Conservation (phyloP, 2,329 filamentous ascomycete species). For the Xylaria sp. region DNA sequence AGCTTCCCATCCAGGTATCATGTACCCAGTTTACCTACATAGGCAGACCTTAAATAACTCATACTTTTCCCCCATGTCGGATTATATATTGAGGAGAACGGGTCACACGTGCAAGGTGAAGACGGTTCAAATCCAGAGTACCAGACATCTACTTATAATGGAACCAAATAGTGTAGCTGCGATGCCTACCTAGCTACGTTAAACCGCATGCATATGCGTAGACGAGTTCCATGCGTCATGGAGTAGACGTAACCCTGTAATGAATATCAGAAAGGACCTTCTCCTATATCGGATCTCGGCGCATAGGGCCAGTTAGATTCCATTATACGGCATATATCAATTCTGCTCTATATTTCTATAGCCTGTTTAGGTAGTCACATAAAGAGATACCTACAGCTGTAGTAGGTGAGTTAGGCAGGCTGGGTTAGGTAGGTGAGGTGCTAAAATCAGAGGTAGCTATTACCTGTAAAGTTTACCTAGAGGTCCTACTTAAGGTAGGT, state of each 20-base stretch:
- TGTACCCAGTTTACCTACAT: not conserved
- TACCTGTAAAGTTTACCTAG: too few relatives aligned
- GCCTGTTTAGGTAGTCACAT: too few relatives aligned
- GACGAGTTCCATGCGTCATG: constrained; percentile 2
- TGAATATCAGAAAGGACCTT: not conserved
- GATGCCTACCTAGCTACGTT: not conserved
- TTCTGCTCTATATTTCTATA: too few relatives aligned
- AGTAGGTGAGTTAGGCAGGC: too few relatives aligned
- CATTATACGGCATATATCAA: too few relatives aligned
- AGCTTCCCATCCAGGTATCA: constrained; percentile 10
- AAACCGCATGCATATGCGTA: constrained; percentile 14
- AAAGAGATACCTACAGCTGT: too few relatives aligned
- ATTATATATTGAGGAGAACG: not conserved
- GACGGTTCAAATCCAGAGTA: constrained; percentile 11
- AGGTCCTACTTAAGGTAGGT: too few relatives aligned
- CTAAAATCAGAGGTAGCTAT: too few relatives aligned
- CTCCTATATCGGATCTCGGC: constrained; percentile 27
- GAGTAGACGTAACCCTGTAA: not conserved
- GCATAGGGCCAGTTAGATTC: too few relatives aligned
- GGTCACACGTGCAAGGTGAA: constrained; percentile 5
- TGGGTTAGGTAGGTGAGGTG: too few relatives aligned
- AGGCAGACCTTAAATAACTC: not conserved
- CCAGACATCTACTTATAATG: constrained; percentile 9
- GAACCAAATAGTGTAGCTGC: constrained; percentile 20
- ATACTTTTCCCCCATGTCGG: not conserved